A percentile compares a stretch with the other conserved stretches of the same genome.
These are phyloP conservation scores for Chaetomium sp. DNA, from an alignment of 2,329 filamentous ascomycete genomes.

Conservation along the genomic window DNA sequence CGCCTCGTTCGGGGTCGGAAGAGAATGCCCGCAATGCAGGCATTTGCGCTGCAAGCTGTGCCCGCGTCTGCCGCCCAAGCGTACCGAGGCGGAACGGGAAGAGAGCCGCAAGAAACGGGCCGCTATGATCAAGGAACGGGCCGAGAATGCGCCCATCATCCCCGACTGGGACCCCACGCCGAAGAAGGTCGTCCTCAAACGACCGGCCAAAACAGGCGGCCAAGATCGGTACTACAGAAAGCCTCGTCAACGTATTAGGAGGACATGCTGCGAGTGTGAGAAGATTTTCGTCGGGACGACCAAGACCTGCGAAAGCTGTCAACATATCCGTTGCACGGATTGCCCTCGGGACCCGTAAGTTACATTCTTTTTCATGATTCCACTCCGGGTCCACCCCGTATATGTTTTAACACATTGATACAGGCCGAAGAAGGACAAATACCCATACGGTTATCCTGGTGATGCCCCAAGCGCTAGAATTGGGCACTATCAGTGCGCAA, in stretches of 20 bases:
- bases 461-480: conserved; percentile 51
- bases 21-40: conserved; percentile 68
- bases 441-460: conserved; percentile 63
- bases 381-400: background rate
- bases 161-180: conserved; percentile 43
- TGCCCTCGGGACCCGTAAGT: conserved; percentile 74
- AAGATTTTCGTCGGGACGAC: conserved; percentile 49
- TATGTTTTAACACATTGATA: conserved; percentile 16
- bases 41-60: conserved; percentile 79
- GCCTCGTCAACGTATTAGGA: conserved; percentile 64
- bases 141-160: conserved; percentile 49
- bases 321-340: conserved; percentile 69
- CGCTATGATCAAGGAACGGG: conserved; percentile 46
- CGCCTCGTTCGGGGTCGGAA: conserved; percentile 64
- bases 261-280: conserved; percentile 69
- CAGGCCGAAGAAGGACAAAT: conserved; percentile 61
- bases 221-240: conserved; percentile 68
- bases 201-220: conserved; percentile 58
- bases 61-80: conserved; percentile 64
- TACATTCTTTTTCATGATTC: background rate
- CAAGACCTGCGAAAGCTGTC: conserved; percentile 62
- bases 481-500: conserved; percentile 53
- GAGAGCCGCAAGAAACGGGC: conserved; percentile 47
- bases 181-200: conserved; percentile 49
- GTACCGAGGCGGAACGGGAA: conserved; percentile 48